Evolutionary conservation across 495 filamentous ascomycete genomes (phyloP), one percentile per base, ranked within the genome.

Genomic region (Hypoxylon intermedium): DNA sequence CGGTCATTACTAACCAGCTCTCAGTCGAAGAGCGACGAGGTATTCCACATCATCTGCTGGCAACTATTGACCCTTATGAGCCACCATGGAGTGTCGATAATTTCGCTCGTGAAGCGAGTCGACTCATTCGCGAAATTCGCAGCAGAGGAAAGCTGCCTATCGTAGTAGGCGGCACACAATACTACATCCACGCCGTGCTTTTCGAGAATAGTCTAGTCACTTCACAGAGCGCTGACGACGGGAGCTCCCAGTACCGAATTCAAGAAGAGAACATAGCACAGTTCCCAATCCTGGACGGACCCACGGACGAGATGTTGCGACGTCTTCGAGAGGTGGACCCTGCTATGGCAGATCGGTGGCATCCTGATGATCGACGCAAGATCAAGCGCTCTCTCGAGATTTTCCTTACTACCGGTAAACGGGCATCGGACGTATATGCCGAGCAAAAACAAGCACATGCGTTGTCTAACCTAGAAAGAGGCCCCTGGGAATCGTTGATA

Each of bases 1-100:
- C 94, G 0, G 89, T 98, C 60, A 93, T 97, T 51, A 99, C 95
- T 13, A 99, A 99, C 73, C 93, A 98, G 69, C 86, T 97, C 57
- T 80, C 89, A 0, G 38, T 69, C 9, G 81, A 83, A 19, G 93
- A 99, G 68, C 86, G 86, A 68, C 82, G 87, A 55, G 90, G 88
- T 18, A 81, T 99, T 24, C 89, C 89, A 13, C 95, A 99, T 70
- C 93, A 99, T 75, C 77, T 98, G 9, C 79, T 99, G 2, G 89
- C 89, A 30, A 87, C 84, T 60, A 83, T 98, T 43, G 79, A 82
- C 0, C 74, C 93, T 9, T 76, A 87, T 3, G 86, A 93, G 58
- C 84, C 88, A 36, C 81, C 92, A n/a, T 97, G 92, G 91, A 82
- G 79, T 5, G 89, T 97, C 7, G 83, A 85, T 0, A 72, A 79